Evolutionary conservation across 768 basidiomycete genomes (phyloP), one percentile per base, ranked within the genome.

Genomic region (Tylopilus sp.): DNA sequence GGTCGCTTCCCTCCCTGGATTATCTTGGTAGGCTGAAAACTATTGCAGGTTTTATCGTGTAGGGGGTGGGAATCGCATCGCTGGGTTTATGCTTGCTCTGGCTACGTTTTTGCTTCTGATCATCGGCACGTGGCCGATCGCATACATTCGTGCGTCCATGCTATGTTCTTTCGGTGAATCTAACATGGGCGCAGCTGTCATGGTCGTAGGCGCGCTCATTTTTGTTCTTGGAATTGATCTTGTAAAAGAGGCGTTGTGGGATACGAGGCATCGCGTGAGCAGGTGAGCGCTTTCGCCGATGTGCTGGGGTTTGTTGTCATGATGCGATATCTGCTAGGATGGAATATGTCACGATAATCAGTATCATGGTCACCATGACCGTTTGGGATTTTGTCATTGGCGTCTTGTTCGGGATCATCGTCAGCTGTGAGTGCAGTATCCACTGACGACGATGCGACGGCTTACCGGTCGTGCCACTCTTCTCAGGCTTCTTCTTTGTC

Each of bases 221-320:
- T 95, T 93, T 59, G 93, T 97, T 10, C 79, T 98, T 30, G 97
- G 95, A 0, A 81, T 98, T 46, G 96, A 98, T 59, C 83, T 99
- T 34, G 83, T 92, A 36, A 96, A 95, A 63, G 96, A 98, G 70
- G 95, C 97, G 0, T 67, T 98, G 10, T 98, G 95, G 95, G 96
- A 99, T 71, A 95, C 95, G 11, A 76, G 92, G 42, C 81, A 90
- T 71, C 84, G 94, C 16, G 92, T 92, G 21, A 93, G 84, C 77
- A 75, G 79, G 78, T 89, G 68, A 55, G 80, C 74, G 42, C n/a
- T 22, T 17, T 8, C 24, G n/a, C 42, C 33, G 11, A 19, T 25
- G 46, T 2, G 10, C n/a, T 49, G 7, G n/a, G 34, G 12, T 25
- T 49, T 10, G 41, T 44, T 34, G 46, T 53, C 36, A 17, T 56